These are phyloP conservation scores for Phycomyces blakesleeanus DNA, from an alignment of 192 early-diverging fungal species.

Conservation along the genomic window DNA sequence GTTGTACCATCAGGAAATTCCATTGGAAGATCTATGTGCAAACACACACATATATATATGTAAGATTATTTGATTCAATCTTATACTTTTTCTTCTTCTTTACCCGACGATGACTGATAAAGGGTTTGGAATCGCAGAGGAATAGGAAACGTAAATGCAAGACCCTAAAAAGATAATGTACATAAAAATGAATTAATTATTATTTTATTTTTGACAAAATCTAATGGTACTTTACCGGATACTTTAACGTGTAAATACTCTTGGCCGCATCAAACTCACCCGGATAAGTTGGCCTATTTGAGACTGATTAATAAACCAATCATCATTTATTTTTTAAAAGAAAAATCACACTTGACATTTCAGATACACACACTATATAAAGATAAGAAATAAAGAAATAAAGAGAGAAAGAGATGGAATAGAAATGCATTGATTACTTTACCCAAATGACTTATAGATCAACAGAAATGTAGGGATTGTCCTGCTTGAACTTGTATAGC, in stretches of 20 bases:
- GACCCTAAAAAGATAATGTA: conserved; percentile 54
- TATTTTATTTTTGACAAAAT: neutral
- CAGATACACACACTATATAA: too few species aligned
- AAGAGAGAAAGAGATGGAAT: too few species aligned
- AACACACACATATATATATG: too few species aligned
- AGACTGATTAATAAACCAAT: neutral
- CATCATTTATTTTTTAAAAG: too few species aligned
- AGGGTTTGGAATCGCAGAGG: conserved; percentile 52
- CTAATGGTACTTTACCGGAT: conserved; percentile 52
- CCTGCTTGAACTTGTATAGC: conserved; percentile 48
- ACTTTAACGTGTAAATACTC: conserved; percentile 59
- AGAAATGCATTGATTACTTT: conserved; percentile 6
- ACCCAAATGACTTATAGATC: conserved; percentile 73
- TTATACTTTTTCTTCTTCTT: neutral
- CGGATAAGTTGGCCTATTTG: conserved; percentile 50
- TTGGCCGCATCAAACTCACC: conserved; percentile 54
- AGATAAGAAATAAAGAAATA: too few species aligned
- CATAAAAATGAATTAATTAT: too few species aligned
- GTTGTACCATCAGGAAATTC: conserved; percentile 74
- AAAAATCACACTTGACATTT: too few species aligned
- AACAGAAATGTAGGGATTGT: conserved; percentile 61
- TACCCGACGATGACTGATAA: conserved; percentile 47
- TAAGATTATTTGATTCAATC: neutral
- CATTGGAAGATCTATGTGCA: conserved; percentile 59
- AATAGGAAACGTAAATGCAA: conserved; percentile 71